Conservation (phyloP, 257 asterid genomes). For the Scutellaria barbata region DNA sequence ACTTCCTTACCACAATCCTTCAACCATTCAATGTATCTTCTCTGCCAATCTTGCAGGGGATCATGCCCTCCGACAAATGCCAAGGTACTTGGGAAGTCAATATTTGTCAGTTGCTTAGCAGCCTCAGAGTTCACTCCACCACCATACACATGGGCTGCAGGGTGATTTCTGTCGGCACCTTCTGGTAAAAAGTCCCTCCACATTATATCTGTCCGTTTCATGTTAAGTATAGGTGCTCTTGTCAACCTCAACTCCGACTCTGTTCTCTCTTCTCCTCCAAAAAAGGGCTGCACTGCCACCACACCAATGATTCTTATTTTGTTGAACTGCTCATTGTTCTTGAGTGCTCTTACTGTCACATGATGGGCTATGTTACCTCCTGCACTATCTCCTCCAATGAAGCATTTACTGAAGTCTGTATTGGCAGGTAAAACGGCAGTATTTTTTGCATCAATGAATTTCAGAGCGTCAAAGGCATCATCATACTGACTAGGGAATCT, state of each 20-base stretch:
- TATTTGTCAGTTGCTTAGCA: not conserved
- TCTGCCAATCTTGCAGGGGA: conserved; percentile 44
- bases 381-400: conserved; percentile 57
- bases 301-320: conserved; percentile 38
- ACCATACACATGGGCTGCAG: conserved; percentile 47
- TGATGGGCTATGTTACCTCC: conserved; percentile 60
- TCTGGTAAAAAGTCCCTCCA: conserved; percentile 55
- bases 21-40: conserved; percentile 34
- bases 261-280: conserved; percentile 55
- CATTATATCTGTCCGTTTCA: conserved; percentile 31
- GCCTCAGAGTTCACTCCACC: conserved; percentile 14
- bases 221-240: conserved; percentile 31
- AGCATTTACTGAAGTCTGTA: conserved; percentile 41
- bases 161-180: conserved; percentile 48
- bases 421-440: conserved; percentile 38
- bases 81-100: conserved; percentile 40
- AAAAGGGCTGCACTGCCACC: conserved; percentile 48
- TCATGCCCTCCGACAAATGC: conserved; percentile 40
- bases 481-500: conserved; percentile 48
- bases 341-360: conserved; percentile 34
- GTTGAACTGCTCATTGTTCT: conserved; percentile 18
- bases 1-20: conserved; percentile 38
- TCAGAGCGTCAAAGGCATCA: conserved; percentile 45
- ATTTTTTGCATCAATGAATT: conserved; percentile 42
- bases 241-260: conserved; percentile 48